These are phyloP conservation scores for Omphalotus guepiniiformis DNA, from an alignment of 768 basidiomycete species.

Conservation along the genomic window DNA sequence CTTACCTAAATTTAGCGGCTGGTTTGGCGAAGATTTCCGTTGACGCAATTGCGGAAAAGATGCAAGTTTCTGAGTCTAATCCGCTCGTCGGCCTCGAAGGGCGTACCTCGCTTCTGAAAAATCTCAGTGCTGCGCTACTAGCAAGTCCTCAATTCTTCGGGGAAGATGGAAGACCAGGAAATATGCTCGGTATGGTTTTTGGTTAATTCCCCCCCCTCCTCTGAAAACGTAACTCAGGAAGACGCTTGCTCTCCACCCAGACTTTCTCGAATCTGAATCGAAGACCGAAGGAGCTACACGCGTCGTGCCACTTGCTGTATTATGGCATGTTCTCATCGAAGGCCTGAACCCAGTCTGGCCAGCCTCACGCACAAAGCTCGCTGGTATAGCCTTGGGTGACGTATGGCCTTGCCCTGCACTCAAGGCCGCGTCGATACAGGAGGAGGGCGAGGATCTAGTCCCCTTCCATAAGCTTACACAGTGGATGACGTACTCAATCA, in stretches of 20 bases:
- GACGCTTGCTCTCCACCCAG: too few relatives aligned
- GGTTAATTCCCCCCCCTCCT: neutral
- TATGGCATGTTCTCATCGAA: constrained; percentile 82
- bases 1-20: constrained; percentile 53
- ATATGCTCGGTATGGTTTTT: constrained; percentile 60
- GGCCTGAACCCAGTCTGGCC: constrained; percentile 92
- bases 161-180: constrained; percentile 68
- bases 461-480: constrained; percentile 96
- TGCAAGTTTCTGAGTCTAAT: constrained; percentile 79
- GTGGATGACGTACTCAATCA: constrained; percentile 89
- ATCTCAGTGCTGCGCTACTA: constrained; percentile 68
- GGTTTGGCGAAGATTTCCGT: constrained; percentile 64
- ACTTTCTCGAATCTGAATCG: constrained; percentile 63
- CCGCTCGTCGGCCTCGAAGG: constrained; percentile 91
- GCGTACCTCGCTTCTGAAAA: constrained; percentile 69
- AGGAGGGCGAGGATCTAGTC: constrained; percentile 68
- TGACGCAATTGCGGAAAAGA: constrained; percentile 54
- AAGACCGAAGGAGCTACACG: constrained; percentile 33
- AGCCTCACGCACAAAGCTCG: constrained; percentile 59
- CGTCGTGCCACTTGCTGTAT: constrained; percentile 63
- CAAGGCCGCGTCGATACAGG: constrained; percentile 14
- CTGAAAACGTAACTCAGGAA: neutral
- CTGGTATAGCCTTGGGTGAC: constrained; percentile 76
- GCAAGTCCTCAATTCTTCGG: constrained; percentile 70
- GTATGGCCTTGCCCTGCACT: constrained; percentile 84